These are phyloP conservation scores for Populus davidiana DNA, from an alignment of 345 rosid genomes.

Conservation along the genomic window DNA sequence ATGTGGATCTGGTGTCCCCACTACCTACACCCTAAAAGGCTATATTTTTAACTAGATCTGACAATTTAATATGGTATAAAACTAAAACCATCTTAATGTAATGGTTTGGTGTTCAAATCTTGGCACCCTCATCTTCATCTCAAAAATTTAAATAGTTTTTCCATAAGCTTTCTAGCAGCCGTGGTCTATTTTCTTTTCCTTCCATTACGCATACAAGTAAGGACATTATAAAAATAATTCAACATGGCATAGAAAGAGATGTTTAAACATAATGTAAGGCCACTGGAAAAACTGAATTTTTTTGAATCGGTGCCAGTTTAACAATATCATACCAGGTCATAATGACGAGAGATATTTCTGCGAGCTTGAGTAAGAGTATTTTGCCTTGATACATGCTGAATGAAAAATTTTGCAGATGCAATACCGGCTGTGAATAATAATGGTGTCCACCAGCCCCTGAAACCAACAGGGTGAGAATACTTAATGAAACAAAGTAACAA, in stretches of 20 bases:
- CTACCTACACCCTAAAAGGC: background rate
- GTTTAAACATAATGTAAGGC: background rate
- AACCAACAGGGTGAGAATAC: background rate
- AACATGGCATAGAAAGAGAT: background rate
- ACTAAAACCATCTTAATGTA: background rate
- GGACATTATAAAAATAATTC: background rate
- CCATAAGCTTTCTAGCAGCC: background rate
- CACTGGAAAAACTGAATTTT: background rate
- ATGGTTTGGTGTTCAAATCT: background rate
- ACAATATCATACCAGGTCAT: slow-evolving; percentile 62
- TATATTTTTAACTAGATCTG: no score
- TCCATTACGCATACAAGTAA: background rate
- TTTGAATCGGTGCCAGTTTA: background rate
- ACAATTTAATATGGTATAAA: background rate
- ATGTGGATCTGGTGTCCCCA: background rate
- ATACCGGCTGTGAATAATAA: slow-evolving; percentile 64
- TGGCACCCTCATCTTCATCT: background rate
- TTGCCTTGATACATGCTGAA: slow-evolving; percentile 66
- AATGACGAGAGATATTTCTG: slow-evolving; percentile 81
- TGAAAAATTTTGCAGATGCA: slow-evolving; percentile 73
- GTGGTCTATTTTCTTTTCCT: background rate
- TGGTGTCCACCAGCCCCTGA: slow-evolving; percentile 99
- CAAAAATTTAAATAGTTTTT: no score
- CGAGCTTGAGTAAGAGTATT: slow-evolving; percentile 91
- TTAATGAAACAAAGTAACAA: background rate